Base-by-base conservation (phyloP, 2,329 filamentous ascomycete genomes). In the Scorias spongiosa region DNA sequence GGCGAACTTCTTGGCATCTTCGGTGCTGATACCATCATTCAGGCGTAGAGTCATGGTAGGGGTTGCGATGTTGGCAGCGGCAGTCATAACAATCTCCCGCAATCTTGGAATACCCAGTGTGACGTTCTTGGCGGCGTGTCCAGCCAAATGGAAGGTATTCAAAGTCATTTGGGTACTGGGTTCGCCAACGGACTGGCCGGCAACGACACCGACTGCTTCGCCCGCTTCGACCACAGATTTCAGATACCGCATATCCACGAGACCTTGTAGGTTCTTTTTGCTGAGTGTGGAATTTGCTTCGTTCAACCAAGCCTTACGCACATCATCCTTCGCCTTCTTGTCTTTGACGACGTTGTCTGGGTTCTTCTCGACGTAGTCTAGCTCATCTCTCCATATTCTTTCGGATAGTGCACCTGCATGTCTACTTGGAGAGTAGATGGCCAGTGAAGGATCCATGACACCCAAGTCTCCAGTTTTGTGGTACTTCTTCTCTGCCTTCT, bases 131-230 rank as follows among this genome's bases (percentile, higher is more conserved):
- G 91, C 82, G 15, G 91, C 88, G 70, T 96, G 89, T 58, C 91
- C 91, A 63, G 91, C 91, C 76, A 98, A 84, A 75, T 98, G 91
- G 76, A 98, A 98, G 26, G 93, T 98, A 67, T 98, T 98, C 44
- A 98, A 70, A 7, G 93, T 98, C 93, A 98, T 98, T 63, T 98
- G 91, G 10, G 91, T 98, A 2, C 88, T 95, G 8, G 93, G 91
- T 60, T 98, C 93, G 59, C 91, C 91, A 37, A 98, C 80, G 29
- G 89, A 96, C 65, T 98, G 91, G 9, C 88, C 88, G 42, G 93
- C 93, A 46, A 98, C 85, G 49, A 98, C 93, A 52, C 91, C 91
- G 20, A 98, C 88, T 20, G 91, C 89, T 67, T 98, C 93, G 39
- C 91, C 91, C 26, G 91, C 86, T 55, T 98, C 89, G 18, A 95